phyloP scores from a whole-genome alignment of 2,329 filamentous ascomycete genomes.

The Penicillium sp. region DNA sequence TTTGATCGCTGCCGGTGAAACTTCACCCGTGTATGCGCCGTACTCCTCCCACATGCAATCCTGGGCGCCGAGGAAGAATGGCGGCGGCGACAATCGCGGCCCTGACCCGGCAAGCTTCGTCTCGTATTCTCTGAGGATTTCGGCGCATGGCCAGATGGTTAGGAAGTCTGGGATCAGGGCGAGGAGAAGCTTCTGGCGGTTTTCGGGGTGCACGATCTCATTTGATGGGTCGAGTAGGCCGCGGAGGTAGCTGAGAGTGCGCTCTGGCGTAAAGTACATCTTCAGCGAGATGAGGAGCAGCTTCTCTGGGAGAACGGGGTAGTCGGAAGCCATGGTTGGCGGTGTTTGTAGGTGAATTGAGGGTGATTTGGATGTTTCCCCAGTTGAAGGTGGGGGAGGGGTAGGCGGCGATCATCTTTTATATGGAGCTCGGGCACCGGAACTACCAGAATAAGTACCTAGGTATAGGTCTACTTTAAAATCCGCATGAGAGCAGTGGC shows the following conservation, averaged over 20 bases:
- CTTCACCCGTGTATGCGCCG: constrained; percentile 72
- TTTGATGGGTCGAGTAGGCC: constrained; percentile 47
- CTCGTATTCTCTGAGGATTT: constrained; percentile 35
- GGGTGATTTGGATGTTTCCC: background rate
- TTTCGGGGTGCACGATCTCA: constrained; percentile 39
- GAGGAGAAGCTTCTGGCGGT: constrained; percentile 55
- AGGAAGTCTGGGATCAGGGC: constrained; percentile 76
- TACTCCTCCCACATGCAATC: constrained; percentile 64
- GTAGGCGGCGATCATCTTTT: background rate
- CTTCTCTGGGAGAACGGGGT: constrained; percentile 33
- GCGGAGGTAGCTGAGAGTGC: constrained; percentile 54
- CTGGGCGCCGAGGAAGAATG: constrained; percentile 65
- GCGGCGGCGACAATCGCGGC: constrained; percentile 34
- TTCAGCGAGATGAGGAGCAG: constrained; percentile 38
- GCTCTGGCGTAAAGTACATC: constrained; percentile 35
- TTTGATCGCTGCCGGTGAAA: constrained; percentile 62
- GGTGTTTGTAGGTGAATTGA: background rate
- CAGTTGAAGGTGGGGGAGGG: background rate
- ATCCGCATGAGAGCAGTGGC: too few species aligned
- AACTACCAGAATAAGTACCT: constrained; percentile 1
- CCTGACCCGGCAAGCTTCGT: constrained; percentile 15
- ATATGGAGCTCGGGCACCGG: background rate
- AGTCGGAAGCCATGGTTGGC: constrained; percentile 16
- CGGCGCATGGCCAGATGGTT: constrained; percentile 50
- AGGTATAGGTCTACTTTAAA: background rate